Evolutionary conservation across 495 filamentous ascomycete species (phyloP), one percentile per base, ranked within the genome.

Genomic region (Friedmanniomyces endolithicus): DNA sequence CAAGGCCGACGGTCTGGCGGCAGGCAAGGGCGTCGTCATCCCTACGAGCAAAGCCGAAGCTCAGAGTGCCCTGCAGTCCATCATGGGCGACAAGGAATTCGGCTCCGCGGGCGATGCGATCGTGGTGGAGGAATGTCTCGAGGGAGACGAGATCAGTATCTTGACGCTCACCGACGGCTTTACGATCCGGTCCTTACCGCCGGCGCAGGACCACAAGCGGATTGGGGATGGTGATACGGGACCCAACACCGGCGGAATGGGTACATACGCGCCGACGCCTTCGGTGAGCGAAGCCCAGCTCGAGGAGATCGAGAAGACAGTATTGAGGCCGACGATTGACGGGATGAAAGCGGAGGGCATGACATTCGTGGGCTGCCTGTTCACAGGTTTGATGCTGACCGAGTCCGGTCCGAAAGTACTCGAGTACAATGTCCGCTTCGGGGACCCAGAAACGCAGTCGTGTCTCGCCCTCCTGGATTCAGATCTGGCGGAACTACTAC

Each of bases 201-300:
- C 94, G 0, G 92, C 92, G 11, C 92, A 98, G 65, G 92, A 98
- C 66, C 92, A 97, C 72, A 98, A 98, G 75, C 80, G 86, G 47
- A 86, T 95, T 48, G 85, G 83, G 50, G 94, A 98, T 64, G 87
- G 87, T 49, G 92, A 98, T 63, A 77, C 80, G 34, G 92, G 92
- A 2, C 86, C 88, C 19, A 98, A 96, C 72, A 98, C 92, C 7
- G 94, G 92, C 46, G 94, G 92, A 14, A 97, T 98, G 92, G 92
- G 92, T 53, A 94, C 88, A 70, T 98, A 98, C 71, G 88, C 89
- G 34, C 66, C 68, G 6, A 94, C 89, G 0, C 82, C 79, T 53
- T 85, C 96, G 63, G 87, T 85, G 8, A 83, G 86, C 0, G 78
- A 82, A 51, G 76, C 80, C 29, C 72, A 90, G 16, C 71, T 95